Base-by-base conservation (phyloP, 345 rosid species). In the Draba incana region DNA sequence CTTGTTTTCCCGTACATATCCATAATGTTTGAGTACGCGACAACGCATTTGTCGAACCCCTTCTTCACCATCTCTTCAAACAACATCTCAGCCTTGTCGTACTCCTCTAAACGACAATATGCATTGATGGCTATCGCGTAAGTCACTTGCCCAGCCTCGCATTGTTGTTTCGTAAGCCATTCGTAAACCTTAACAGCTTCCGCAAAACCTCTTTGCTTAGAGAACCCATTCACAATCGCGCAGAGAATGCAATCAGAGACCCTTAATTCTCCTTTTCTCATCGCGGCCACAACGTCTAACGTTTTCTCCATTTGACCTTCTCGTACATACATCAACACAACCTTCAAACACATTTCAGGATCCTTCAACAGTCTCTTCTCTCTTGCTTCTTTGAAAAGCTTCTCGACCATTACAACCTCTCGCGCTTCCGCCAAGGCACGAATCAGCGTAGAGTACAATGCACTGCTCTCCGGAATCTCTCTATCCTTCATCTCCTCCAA, bases 111-210 rank as follows among this genome's bases (percentile, higher is more conserved):
- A 1, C 88, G 81, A 68, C 79, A 86, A 69, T 92, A 86, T 0
- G 88, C 84, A 9, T 86, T 92, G 63, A 92, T 85, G 4, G 75
- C 79, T 1, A 86, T 86, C 3, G 98, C 91, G 76, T 85, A 89
- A 10, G 98, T 88, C 81, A 92, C 96, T 64, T 92, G 98, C 20
- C 98, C 98, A 0, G 96, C 95, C 43, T 79, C 78, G 48, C 87
- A 86, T 28, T 86, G 87, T 28, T 71, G 75, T 13, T 63, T 69
- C 38, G 75, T 28, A 63, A 87, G 68, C 79, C 81, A 80, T 70
- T 87, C 84, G 4, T 85, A 92, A 49, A 81, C 83, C 48, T 11
- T 60, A 5, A 81, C 76, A 0, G 87, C 90, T 8, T 90, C 82
- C 3, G 52, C 68, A 70, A 77, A 81, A 59, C 96, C 96, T 78